phyloP scores from a whole-genome alignment of 176 grass and related monocot species.

The Carex cristatella region DNA sequence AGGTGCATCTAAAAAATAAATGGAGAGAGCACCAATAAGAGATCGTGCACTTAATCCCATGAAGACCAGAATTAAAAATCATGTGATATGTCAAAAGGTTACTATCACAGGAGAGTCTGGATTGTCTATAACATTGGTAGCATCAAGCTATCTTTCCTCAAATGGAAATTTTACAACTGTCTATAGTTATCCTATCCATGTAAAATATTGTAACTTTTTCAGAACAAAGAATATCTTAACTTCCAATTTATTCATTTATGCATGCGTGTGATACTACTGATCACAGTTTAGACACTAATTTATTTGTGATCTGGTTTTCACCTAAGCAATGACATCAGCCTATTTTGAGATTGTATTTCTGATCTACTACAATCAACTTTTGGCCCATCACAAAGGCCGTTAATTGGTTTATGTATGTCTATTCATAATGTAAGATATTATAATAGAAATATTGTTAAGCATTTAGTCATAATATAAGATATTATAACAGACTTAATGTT shows the following conservation, averaged over 20 bases:
- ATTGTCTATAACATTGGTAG: not conserved
- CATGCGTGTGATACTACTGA: slow-evolving; percentile 29
- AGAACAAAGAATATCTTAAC: not conserved
- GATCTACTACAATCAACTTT: no score
- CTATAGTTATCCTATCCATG: slow-evolving; percentile 6
- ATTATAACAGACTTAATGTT: not conserved
- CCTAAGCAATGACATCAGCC: slow-evolving; percentile 29
- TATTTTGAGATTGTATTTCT: no score
- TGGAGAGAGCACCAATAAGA: slow-evolving; percentile 17
- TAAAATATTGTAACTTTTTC: slow-evolving; percentile 3
- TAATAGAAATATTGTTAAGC: not conserved
- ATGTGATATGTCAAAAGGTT: slow-evolving; percentile 22
- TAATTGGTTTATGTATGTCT: no score
- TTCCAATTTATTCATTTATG: slow-evolving; percentile 14
- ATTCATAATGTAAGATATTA: no score
- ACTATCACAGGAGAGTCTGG: not conserved
- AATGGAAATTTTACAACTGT: slow-evolving; percentile 36
- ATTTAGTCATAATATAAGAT: not conserved
- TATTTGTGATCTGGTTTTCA: slow-evolving; percentile 24
- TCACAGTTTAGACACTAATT: slow-evolving; percentile 28
- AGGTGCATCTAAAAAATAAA: slow-evolving; percentile 29
- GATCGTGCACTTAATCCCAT: slow-evolving; percentile 5
- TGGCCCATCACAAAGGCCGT: no score
- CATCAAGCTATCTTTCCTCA: slow-evolving; percentile 24
- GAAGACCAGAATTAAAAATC: slow-evolving; percentile 16